Evolutionary conservation across 1,139 yeast genomes (phyloP), one percentile per base, ranked within the genome.

Genomic region (Eremothecium gossypii): DNA sequence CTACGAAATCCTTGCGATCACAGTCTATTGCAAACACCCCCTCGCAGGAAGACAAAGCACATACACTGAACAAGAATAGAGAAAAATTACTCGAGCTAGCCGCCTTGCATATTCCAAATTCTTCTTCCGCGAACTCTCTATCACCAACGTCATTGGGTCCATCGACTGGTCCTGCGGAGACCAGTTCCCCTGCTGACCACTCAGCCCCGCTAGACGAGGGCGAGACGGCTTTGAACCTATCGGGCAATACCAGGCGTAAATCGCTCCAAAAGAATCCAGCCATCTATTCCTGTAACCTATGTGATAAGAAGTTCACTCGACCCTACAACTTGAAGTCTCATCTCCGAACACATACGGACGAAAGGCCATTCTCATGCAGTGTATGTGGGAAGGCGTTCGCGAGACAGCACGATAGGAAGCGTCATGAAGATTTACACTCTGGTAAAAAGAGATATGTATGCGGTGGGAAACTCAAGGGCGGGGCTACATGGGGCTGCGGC

Each of bases 341-440:
- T 65, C 67, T 84, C 55, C 68, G 96, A 45, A 89, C 97, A 0
- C 98, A 91, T 61, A 89, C 96, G 0, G 89, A 87, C 59, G 97
- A 91, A 59, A 70, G 95, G 46, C 98, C 98, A 4, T 91, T 79
- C 59, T 73, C 78, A 23, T 91, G 98, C 65, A 71, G 76, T 11
- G 76, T 82, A 6, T 91, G 98, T 65, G 93, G 93, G 7, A 86
- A 87, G 63, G 91, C 96, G 3, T 91, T 91, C 72, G 96, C 97
- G 0, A 69, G 98, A 45, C 96, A 87, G 58, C 97, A 91, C 58
- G 98, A 91, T 63, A 69, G 95, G 34, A 87, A 86, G 59, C 73
- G 98, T 35, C 98, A 91, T 58, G 96, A 89, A 59, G 95, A 86
- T 48, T 69, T 91, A 45, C 98, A 91, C 60, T 72, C 87, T 7